phyloP scores from a whole-genome alignment of 2,329 filamentous ascomycete genomes.

The Westerdykella aurantiaca region DNA sequence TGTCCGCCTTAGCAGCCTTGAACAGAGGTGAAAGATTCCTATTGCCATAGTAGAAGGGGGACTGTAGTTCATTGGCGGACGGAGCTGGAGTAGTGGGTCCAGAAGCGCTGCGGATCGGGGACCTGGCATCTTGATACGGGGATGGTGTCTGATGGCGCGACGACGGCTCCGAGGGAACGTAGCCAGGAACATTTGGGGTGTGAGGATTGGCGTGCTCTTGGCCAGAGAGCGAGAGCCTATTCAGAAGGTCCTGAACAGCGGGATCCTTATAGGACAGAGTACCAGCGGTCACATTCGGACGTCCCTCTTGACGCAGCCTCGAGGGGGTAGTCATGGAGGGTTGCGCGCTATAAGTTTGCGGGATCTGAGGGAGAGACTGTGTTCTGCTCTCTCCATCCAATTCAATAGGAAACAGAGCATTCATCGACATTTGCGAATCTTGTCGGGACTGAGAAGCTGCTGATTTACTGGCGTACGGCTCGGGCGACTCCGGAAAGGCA shows the following conservation, averaged over 20 bases:
- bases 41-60: slow-evolving; percentile 40
- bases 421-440: slow-evolving; percentile 44
- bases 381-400: slow-evolving; percentile 43
- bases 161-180: slow-evolving; percentile 17
- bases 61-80: slow-evolving; percentile 14
- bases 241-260: slow-evolving; percentile 42
- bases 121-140: slow-evolving; percentile 33
- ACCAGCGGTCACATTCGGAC: slow-evolving; percentile 6
- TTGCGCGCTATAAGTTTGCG: slow-evolving; percentile 15
- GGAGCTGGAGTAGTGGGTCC: slow-evolving; percentile 31
- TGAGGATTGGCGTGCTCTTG: slow-evolving; percentile 13
- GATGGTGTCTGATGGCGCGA: slow-evolving; percentile 35
- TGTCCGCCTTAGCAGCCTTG: slow-evolving; percentile 43
- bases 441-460: slow-evolving; percentile 35
- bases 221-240: slow-evolving; percentile 33
- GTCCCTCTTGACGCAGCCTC: slow-evolving; percentile 16
- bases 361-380: slow-evolving; percentile 16
- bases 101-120: slow-evolving; percentile 27
- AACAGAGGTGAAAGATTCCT: slow-evolving; percentile 47
- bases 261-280: slow-evolving; percentile 40
- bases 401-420: slow-evolving; percentile 62
- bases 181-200: slow-evolving; percentile 10
- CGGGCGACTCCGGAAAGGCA: slow-evolving; percentile 12
- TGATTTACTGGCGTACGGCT: slow-evolving; percentile 14
- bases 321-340: slow-evolving; percentile 31